Percentiles rank a stretch among this genome's conserved stretches.
Evolutionary conservation across 2,329 filamentous ascomycete species (phyloP).

Genomic region (Calonectria montana): DNA sequence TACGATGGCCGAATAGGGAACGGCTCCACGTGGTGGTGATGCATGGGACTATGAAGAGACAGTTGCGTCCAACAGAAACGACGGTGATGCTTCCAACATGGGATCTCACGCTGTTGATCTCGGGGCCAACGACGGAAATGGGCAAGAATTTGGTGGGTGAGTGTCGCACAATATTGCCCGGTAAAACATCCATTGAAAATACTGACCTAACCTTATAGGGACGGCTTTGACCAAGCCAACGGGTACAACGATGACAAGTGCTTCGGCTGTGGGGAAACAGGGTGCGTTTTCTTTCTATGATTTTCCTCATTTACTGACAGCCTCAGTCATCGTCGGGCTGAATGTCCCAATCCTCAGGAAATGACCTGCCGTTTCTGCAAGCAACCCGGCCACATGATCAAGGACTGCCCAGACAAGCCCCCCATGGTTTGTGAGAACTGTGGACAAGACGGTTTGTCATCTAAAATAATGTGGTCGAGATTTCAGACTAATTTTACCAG

Average conservation of each 20-base stretch:
- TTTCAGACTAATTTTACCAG: slow-evolving; percentile 48
- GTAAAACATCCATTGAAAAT: neutral
- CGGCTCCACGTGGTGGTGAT: slow-evolving; percentile 10
- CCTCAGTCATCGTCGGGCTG: slow-evolving; percentile 46
- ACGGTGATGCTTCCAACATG: neutral
- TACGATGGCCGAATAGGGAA: slow-evolving; percentile 19
- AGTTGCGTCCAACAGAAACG: neutral
- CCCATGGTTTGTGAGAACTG: slow-evolving; percentile 71
- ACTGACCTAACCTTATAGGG: neutral
- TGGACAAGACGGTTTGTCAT: slow-evolving; percentile 63
- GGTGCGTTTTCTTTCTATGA: slow-evolving; percentile 39
- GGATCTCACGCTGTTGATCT: neutral
- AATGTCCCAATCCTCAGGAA: slow-evolving; percentile 49
- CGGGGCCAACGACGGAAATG: neutral
- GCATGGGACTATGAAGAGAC: slow-evolving; percentile 4
- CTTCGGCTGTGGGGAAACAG: slow-evolving; percentile 51
- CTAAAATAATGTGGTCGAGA: neutral
- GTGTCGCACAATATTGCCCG: neutral
- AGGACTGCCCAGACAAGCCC: slow-evolving; percentile 72
- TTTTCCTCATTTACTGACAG: slow-evolving; percentile 20
- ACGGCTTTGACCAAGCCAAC: slow-evolving; percentile 14
- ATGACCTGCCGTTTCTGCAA: slow-evolving; percentile 59
- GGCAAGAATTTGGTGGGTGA: neutral
- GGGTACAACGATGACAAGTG: slow-evolving; percentile 45
- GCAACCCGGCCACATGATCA: slow-evolving; percentile 64